Evolutionary conservation across 805 yeast species (phyloP), one percentile per base, ranked within the genome.

Genomic region (Kuraishia hungarica): DNA sequence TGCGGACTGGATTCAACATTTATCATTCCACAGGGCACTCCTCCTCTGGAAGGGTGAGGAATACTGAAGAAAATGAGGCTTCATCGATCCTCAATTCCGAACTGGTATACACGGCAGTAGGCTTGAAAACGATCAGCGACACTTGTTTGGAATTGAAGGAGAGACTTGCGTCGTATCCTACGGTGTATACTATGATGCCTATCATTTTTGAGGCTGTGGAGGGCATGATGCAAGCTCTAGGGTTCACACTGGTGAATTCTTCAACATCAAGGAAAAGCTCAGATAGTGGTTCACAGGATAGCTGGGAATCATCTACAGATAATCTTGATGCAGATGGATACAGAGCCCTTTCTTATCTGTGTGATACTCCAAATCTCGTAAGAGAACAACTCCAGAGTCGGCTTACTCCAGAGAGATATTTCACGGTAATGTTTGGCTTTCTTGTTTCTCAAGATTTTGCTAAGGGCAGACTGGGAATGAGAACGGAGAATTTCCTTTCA

Each of bases 121-220:
- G 17, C 19, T 52, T 62, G n/a, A 63, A 59, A 53, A 59, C 68
- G 2, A 63, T 59, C 51, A 43, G 54, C 24, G 64, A 65, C 50
- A 66, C 65, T 2, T 61, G 60, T 28, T 55, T 58, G n/a, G 68
- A 65, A 52, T 61, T 65, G 15, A 54, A 62, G 19, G 66, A 62
- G 46, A 39, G 60, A 35, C 55, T 64, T 1, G 55, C n/a, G 54
- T 53, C 11, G 11, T 21, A 22, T n/a, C 51, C 35, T 7, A 28
- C 28, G 2, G 51, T 49, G 24, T 23, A n/a, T 35, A 24, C 21
- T 17, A 60, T 62, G 62, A 59, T 63, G 62, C 57, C 58, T 17
- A 64, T 59, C 51, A 54, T 65, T 28, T 62, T 58, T 23, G 64
- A 59, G 52, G 62, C 62, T 60, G 65, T 62, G 23, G 63, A 62